Evolutionary conservation across 164 flowering plant species (phyloP), one percentile per base, ranked within the genome.

Genomic region (Umbellularia californica): DNA sequence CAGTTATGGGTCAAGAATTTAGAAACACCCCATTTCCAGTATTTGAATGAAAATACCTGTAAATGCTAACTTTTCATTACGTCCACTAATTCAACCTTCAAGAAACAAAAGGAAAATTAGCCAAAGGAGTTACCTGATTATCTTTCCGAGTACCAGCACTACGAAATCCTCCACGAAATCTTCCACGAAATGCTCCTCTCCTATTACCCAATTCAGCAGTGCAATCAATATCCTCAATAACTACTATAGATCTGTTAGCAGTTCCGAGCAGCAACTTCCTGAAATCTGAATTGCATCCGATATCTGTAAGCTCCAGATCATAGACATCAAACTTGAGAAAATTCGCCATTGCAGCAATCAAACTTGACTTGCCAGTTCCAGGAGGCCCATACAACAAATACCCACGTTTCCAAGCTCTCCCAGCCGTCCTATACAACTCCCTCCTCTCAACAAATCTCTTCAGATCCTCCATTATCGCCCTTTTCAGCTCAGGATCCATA

Each of bases 291-390:
- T 89, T 85, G 76, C 83, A 80, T 14, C 77, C 79, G 2, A 91
- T 76, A 66, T 82, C 86, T 20, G 76, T 80, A 28, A 91, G 76
- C 41, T 91, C 92, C 83, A 91, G 72, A 27, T 88, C 92, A 68
- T 87, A 91, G 5, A 88, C 79, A 77, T 87, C 87, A 58, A 84
- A 90, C 69, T 82, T 86, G 4, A 91, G 83, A 55, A 88, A 83
- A 74, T 91, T 91, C 23, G 94, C 91, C 85, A 91, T 87, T 52
- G 92, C 90, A 9, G 91, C 97, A 3, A 91, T 83, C 85, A 90
- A 80, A 71, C 91, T 91, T 28, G 94, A 88, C 69, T 91, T 90
- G 20, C 94, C 94, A 0, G 91, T 91, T 0, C 96, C 91, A 2
- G 93, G 92, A 9, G 93, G 95, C 5, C 92, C 95, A 68, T 84